Percentiles rank a stretch among this genome's conserved stretches.
Conservation (phyloP, 306 rosid species). For the Acmispon strigosus region DNA sequence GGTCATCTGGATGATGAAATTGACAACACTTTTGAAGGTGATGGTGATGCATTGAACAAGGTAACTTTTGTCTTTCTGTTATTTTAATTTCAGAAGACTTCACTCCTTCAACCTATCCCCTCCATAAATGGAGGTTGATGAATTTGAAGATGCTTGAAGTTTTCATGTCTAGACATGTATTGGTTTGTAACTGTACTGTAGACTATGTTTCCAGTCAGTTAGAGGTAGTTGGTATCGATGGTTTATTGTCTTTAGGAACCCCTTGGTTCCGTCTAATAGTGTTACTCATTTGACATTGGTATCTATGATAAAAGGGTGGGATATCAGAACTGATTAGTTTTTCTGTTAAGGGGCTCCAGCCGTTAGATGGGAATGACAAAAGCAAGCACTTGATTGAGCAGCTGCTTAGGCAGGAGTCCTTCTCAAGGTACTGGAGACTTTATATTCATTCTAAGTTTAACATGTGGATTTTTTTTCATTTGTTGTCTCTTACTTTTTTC, state of each 20-base stretch:
- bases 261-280: not conserved
- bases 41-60: constrained; percentile 34
- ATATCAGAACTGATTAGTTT: constrained; percentile 22
- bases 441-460: not conserved
- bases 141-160: not conserved
- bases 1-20: constrained; percentile 34
- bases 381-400: constrained; percentile 55
- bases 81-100: not conserved
- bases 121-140: not conserved
- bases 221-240: constrained; percentile 2
- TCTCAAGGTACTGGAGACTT: constrained; percentile 60
- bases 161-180: not conserved
- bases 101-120: not conserved
- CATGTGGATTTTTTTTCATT: constrained; percentile 2
- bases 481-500: constrained; percentile 6
- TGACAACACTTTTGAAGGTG: constrained; percentile 22
- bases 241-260: constrained; percentile 8
- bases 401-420: constrained; percentile 70
- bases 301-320: constrained; percentile 36
- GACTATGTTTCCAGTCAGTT: constrained; percentile 5
- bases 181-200: not conserved
- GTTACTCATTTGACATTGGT: not conserved
- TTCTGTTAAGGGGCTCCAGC: constrained; percentile 36
- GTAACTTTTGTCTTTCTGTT: constrained; percentile 30
- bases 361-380: constrained; percentile 31